phyloP scores from a whole-genome alignment of 805 yeast genomes.

The Saturnispora kantuleensis region DNA sequence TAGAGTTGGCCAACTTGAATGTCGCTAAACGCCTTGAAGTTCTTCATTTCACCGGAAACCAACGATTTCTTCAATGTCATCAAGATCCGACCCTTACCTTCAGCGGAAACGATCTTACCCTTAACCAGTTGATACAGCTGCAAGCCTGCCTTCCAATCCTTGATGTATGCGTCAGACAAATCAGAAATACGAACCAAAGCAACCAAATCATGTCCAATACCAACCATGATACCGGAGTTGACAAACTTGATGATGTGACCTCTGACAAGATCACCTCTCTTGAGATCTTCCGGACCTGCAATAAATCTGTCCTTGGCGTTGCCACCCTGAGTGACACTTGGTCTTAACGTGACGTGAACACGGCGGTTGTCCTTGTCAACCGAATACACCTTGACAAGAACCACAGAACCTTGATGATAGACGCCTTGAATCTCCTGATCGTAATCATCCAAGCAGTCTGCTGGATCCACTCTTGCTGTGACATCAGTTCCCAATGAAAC shows the following conservation, averaged over 20 bases:
- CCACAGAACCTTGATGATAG: conserved; percentile 42
- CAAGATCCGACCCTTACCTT: conserved; percentile 53
- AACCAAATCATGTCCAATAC: conserved; percentile 57
- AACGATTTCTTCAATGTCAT: conserved; percentile 76
- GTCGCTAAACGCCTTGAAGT: conserved; percentile 54
- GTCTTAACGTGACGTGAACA: conserved; percentile 55
- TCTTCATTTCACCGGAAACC: conserved; percentile 57
- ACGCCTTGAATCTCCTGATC: conserved; percentile 40
- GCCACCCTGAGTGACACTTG: conserved; percentile 7
- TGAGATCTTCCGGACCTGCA: conserved; percentile 40
- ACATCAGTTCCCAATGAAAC: conserved; percentile 60
- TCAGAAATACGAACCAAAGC: conserved; percentile 79
- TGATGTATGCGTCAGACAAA: conserved; percentile 68
- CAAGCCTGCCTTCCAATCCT: conserved; percentile 81
- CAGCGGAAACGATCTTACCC: conserved; percentile 62
- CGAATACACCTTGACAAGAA: conserved; percentile 44
- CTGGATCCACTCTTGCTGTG: conserved; percentile 55
- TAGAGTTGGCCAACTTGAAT: conserved; percentile 58
- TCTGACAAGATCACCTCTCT: conserved; percentile 61
- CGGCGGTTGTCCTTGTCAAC: conserved; percentile 40
- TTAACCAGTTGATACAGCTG: conserved; percentile 59
- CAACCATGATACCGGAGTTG: conserved; percentile 68
- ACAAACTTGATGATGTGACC: conserved; percentile 75
- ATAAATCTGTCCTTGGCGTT: conserved; percentile 44
- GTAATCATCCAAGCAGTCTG: conserved; percentile 71